phyloP scores from a whole-genome alignment of 805 yeast genomes.

The Blastobotrys peoriensis region DNA sequence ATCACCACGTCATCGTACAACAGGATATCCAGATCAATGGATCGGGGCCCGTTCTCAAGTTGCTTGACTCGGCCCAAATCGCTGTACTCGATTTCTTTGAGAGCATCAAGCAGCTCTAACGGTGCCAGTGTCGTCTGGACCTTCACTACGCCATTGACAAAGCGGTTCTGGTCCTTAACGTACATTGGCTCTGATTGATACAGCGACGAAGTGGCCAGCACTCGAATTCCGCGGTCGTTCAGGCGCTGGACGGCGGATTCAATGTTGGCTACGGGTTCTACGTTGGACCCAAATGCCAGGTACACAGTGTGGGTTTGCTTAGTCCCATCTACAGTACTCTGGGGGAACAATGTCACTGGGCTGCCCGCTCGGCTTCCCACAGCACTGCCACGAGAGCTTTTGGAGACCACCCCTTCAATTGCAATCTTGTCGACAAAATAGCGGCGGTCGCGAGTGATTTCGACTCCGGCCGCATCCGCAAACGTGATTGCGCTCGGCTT shows the following conservation, averaged over 20 bases:
- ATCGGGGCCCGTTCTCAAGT: slow-evolving; percentile 86
- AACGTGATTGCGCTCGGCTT: slow-evolving; percentile 86
- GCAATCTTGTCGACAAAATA: slow-evolving; percentile 31
- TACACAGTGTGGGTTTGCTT: slow-evolving; percentile 46
- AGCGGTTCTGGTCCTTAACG: slow-evolving; percentile 68
- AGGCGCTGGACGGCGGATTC: slow-evolving; percentile 46
- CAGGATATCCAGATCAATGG: slow-evolving; percentile 83
- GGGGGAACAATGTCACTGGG: slow-evolving; percentile 19
- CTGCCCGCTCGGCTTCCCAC: slow-evolving; percentile 1
- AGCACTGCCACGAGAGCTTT: neutral
- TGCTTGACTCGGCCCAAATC: slow-evolving; percentile 64
- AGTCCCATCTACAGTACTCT: slow-evolving; percentile 12
- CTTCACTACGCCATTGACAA: slow-evolving; percentile 76
- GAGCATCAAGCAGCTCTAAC: slow-evolving; percentile 47
- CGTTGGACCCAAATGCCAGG: slow-evolving; percentile 86
- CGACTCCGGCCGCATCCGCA: slow-evolving; percentile 88
- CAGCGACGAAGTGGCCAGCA: slow-evolving; percentile 64
- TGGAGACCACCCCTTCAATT: slow-evolving; percentile 11
- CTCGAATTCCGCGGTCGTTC: slow-evolving; percentile 36
- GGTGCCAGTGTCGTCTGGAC: slow-evolving; percentile 62
- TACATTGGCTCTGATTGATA: slow-evolving; percentile 95
- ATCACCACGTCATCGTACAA: slow-evolving; percentile 56
- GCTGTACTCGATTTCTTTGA: slow-evolving; percentile 76
- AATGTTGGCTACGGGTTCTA: slow-evolving; percentile 58
- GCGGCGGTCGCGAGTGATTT: slow-evolving; percentile 44